Base-by-base conservation (phyloP, 306 rosid species). In the Prinsepia uniflora region DNA sequence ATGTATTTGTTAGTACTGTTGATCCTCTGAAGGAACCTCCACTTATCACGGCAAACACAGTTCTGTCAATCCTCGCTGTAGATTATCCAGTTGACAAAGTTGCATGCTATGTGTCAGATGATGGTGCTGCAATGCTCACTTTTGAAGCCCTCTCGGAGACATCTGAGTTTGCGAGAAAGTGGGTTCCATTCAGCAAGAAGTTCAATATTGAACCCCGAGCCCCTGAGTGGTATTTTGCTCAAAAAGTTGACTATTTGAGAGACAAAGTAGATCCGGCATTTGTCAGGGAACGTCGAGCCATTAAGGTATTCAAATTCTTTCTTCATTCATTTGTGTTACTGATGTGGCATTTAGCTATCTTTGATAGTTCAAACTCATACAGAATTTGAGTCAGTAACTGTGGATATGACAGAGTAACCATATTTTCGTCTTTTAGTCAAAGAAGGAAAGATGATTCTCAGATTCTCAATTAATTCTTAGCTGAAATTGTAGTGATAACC, bases 1-100 rank as follows among this genome's bases (percentile, higher is more conserved):
- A 92, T 67, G 63, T 89, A 61, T 92, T 89, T 81, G 98, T 92
- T 15, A 92, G 98, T 86, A 92, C 98, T 0, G 98, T 92, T 18
- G 98, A 92, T 86, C 98, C 98, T 18, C 8, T 81, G 84, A 92
- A 90, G 80, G 98, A 92, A 78, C 96, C 98, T 77, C 98, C 98
- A 24, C 96, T 92, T 70, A 92, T 92, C 78, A 92, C 96, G 17
- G 96, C 96, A 60, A 92, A 92, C 80, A 92, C 98, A 0, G 98
- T 92, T 68, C 77, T 92, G 67, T 92, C 98, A 60, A 92, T 92
- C 68, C 92, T 92, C 6, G 92, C 98, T 5, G 98, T 92, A 7
- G 98, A 92, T 82, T 92, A 89, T 82, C 96, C 95, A 0, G 90
- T 92, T 44, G 95, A 87, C 68, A 89, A 92, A 85, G 96, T 92